phyloP scores from a whole-genome alignment of 352 stramenopile genomes.

The Bremia lactucae region DNA sequence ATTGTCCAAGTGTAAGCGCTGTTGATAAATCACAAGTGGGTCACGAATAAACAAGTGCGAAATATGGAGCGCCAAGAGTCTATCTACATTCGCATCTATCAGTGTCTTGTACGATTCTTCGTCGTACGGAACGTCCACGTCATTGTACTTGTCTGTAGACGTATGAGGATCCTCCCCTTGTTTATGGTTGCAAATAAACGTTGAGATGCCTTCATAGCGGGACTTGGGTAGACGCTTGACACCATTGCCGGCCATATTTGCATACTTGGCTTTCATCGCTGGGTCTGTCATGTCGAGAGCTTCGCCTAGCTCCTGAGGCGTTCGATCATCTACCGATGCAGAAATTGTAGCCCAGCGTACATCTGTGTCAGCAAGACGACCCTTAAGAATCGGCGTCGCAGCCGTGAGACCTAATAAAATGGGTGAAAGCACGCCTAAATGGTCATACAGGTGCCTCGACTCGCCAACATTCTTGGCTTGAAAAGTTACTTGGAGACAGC shows the following conservation, averaged over 20 bases:
- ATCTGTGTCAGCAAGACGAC: constrained; percentile 86
- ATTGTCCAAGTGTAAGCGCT: constrained; percentile 81
- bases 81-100: constrained; percentile 88
- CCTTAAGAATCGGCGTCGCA: constrained; percentile 96
- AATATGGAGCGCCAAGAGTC: constrained; percentile 93
- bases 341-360: constrained; percentile 96
- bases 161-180: constrained; percentile 64
- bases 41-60: constrained; percentile 98
- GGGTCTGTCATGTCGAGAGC: constrained; percentile 27
- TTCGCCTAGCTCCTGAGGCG: constrained; percentile 64
- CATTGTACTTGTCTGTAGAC: constrained; percentile 84
- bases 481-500: constrained; percentile 99
- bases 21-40: constrained; percentile 92
- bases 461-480: constrained; percentile 97
- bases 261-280: constrained; percentile 59
- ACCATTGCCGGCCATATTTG: constrained; percentile 89
- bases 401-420: constrained; percentile 98
- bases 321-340: constrained; percentile 93
- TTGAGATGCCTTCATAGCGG: constrained; percentile 87
- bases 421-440: constrained; percentile 96
- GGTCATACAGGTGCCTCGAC: constrained; percentile 98
- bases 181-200: constrained; percentile 87
- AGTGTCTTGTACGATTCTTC: constrained; percentile 89
- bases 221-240: constrained; percentile 92
- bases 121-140: constrained; percentile 94